Conservation (phyloP, 208 protist genomes). For the Eutreptiella sp. region DNA sequence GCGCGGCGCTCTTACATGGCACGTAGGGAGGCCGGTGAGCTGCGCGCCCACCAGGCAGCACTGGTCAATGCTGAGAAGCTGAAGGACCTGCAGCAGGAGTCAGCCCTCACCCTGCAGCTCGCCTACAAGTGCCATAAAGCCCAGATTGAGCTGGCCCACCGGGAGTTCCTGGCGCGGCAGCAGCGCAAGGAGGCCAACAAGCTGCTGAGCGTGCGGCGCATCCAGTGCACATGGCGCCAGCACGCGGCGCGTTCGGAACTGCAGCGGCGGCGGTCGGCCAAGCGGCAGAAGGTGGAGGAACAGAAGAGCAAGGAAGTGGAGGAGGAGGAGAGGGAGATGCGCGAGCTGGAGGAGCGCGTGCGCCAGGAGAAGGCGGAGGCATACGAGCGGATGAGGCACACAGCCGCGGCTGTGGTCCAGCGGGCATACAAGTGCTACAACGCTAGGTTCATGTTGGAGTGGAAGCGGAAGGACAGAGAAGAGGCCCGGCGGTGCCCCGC, state of each 20-base stretch:
- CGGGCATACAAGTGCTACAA: slow-evolving; percentile 31
- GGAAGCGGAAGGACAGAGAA: slow-evolving; percentile 17
- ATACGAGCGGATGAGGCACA: slow-evolving; percentile 11
- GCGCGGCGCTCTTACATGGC: not conserved
- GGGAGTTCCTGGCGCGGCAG: too few species aligned
- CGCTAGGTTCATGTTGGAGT: slow-evolving; percentile 27
- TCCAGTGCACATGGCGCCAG: too few species aligned
- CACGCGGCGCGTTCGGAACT: too few species aligned
- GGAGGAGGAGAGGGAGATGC: not conserved
- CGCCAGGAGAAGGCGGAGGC: too few species aligned
- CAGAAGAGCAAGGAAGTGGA: slow-evolving; percentile 6
- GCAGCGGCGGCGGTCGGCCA: too few species aligned
- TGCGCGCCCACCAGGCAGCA: too few species aligned
- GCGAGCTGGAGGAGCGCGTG: too few species aligned
- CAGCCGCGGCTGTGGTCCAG: slow-evolving; percentile 14
- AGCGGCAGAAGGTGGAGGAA: slow-evolving; percentile 1
- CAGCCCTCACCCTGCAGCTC: slow-evolving; percentile 8
- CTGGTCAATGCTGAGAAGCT: not conserved
- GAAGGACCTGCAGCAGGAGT: not conserved
- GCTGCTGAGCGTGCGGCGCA: too few species aligned
- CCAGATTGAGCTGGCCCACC: too few species aligned
- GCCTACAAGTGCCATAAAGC: slow-evolving; percentile 18
- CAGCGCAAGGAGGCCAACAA: too few species aligned
- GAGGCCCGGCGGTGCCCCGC: not conserved
- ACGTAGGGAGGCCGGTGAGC: not conserved